A percentile compares a stretch with the other conserved stretches of the same genome.
Conservation (phyloP, 2,329 filamentous ascomycete species). For the Ophiocordyceps sinensis region DNA sequence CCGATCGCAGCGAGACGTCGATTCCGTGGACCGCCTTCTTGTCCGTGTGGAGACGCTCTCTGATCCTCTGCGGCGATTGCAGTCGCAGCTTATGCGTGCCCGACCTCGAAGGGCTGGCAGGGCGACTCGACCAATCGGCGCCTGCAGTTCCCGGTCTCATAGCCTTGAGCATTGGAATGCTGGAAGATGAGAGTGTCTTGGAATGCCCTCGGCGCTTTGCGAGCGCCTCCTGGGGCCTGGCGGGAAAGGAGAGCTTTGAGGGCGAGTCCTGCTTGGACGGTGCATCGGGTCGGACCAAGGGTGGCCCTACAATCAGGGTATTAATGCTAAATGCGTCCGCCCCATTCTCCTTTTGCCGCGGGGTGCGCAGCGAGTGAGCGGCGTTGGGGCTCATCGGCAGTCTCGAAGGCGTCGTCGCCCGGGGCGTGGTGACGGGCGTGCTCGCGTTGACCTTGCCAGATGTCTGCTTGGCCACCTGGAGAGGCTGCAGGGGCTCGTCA, state of each 20-base stretch:
- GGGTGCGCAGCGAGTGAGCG: conserved; percentile 22
- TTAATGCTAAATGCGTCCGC: conserved; percentile 9
- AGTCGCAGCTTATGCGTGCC: conserved; percentile 44
- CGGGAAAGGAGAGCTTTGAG: conserved; percentile 6
- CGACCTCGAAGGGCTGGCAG: conserved; percentile 15
- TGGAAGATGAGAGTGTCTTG: conserved; percentile 37
- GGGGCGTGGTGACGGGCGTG: conserved; percentile 20
- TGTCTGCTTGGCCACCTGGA: conserved; percentile 37
- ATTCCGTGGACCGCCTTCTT: conserved; percentile 58
- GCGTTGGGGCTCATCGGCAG: conserved; percentile 35
- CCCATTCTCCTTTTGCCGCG: conserved; percentile 32
- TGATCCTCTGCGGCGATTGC: conserved; percentile 59
- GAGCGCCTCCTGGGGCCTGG: conserved; percentile 8
- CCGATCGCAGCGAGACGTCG: conserved; percentile 55
- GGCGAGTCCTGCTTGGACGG: conserved; percentile 5
- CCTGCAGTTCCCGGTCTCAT: conserved; percentile 14
- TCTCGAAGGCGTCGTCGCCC: conserved; percentile 27
- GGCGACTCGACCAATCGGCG: conserved; percentile 10
- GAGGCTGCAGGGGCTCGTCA: conserved; percentile 26
- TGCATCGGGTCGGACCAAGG: conserved; percentile 3
- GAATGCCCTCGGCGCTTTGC: conserved; percentile 21
- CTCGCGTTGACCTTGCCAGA: conserved; percentile 36
- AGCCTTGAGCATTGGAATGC: conserved; percentile 38
- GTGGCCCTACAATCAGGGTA: conserved; percentile 1
- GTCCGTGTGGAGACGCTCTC: conserved; percentile 74